Base-by-base conservation (phyloP, 768 basidiomycete genomes). In the Lactarius hatsudake region DNA sequence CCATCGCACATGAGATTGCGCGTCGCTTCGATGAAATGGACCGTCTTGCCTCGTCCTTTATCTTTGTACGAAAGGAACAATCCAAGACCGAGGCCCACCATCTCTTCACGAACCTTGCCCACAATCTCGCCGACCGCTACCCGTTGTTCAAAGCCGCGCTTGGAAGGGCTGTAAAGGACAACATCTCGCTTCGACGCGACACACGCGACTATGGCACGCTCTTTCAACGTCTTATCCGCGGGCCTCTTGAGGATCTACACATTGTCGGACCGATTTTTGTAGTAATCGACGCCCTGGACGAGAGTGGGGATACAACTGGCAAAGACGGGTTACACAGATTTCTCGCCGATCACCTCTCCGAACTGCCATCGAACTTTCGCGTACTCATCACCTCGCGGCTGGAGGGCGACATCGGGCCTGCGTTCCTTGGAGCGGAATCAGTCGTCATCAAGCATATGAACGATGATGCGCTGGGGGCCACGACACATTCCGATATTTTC, bases 331-430 rank as follows among this genome's bases (percentile, higher is more conserved):
- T 57, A 5, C 56, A 57, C 34, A n/a, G 18, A 36, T 57, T 57
- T 23, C 56, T 57, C 30, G 56, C 56, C 6, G 1, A 34, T 2
- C 18, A 36, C 56, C 30, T 57, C 10, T 57, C 32, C 32, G 18
- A 43, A 43, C 42, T 60, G 1, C 59, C 59, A 7, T 12, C 59
- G 13, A 60, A 60, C 40, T 60, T 60, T 42, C 59, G 59, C 18
- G 40, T 60, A 28, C 40, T 60, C 17, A 60, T 60, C 59, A 42
- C 56, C 18, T 57, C 56, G 5, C 56, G 56, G n/a, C 56, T 32
- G 2, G 56, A 57, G 56, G 12, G n/a, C 8, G 40, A 18, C 17
- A 42, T 60, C 59, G 40, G 20, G 23, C 12, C 59, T 10, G 42
- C 42, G 15, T 60, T 60, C 26, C 2, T 20, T 28, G 40, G 2